A percentile compares a stretch with the other conserved stretches of the same genome.
phyloP scores from a whole-genome alignment of 1,284 basidiomycete genomes.

The Cystobasidium slooffiae region DNA sequence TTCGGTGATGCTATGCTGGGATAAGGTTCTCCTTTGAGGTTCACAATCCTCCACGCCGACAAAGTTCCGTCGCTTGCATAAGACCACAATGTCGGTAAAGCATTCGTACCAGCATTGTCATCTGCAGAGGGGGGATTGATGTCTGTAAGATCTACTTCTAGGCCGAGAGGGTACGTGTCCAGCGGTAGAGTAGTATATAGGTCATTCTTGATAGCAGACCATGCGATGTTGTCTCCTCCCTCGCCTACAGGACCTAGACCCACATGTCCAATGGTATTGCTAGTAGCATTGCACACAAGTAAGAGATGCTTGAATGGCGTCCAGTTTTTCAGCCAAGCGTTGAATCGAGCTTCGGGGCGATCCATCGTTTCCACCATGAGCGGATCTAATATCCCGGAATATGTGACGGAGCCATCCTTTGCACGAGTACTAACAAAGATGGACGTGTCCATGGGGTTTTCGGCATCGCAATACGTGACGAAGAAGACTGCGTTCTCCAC shows the following conservation, averaged over 20 bases:
- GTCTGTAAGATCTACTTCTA: slow-evolving; percentile 62
- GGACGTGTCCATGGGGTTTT: slow-evolving; percentile 55
- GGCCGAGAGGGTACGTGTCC: slow-evolving; percentile 60
- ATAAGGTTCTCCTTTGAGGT: slow-evolving; percentile 57
- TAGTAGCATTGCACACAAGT: slow-evolving; percentile 59
- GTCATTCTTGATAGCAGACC: slow-evolving; percentile 45
- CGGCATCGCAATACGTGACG: slow-evolving; percentile 59
- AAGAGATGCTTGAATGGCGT: slow-evolving; percentile 59
- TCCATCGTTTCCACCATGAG: slow-evolving; percentile 57
- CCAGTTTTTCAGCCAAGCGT: slow-evolving; percentile 58
- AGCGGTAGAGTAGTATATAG: slow-evolving; percentile 61
- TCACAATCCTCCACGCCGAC: slow-evolving; percentile 61
- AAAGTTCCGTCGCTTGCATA: slow-evolving; percentile 62
- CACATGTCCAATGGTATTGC: slow-evolving; percentile 56
- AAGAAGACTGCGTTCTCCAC: slow-evolving; percentile 64
- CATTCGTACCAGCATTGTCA: slow-evolving; percentile 59
- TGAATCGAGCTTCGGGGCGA: slow-evolving; percentile 55
- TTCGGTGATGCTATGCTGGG: slow-evolving; percentile 56
- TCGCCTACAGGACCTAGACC: slow-evolving; percentile 39
- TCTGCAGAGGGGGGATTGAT: slow-evolving; percentile 59
- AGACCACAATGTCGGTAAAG: slow-evolving; percentile 60
- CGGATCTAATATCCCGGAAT: slow-evolving; percentile 59
- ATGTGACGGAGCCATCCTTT: slow-evolving; percentile 53
- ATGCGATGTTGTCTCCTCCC: slow-evolving; percentile 15
- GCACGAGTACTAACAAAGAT: slow-evolving; percentile 57